phyloP scores from a whole-genome alignment of 768 basidiomycete genomes.

The Russula griseocarnosa region DNA sequence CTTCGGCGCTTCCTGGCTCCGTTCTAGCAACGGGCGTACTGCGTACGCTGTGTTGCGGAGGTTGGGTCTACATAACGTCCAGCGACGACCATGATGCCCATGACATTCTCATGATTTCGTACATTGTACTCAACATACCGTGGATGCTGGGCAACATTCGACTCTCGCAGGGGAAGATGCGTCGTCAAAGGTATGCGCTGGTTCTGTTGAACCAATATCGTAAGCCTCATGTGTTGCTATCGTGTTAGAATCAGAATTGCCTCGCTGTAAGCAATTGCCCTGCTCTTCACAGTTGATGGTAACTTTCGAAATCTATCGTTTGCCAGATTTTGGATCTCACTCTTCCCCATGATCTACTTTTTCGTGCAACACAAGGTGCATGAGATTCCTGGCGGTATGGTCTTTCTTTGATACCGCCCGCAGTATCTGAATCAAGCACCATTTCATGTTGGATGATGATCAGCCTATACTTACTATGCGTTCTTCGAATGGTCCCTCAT shows the following conservation, averaged over 20 bases:
- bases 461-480: slow-evolving; percentile 82
- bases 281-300: background rate
- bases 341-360: slow-evolving; percentile 76
- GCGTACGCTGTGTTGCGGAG: slow-evolving; percentile 78
- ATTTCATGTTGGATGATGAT: slow-evolving; percentile 1
- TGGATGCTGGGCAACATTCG: slow-evolving; percentile 77
- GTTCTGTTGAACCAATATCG: background rate
- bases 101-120: slow-evolving; percentile 84
- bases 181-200: slow-evolving; percentile 48
- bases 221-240: slow-evolving; percentile 2
- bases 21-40: slow-evolving; percentile 61
- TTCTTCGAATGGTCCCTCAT: slow-evolving; percentile 89
- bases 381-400: slow-evolving; percentile 68
- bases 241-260: slow-evolving; percentile 50
- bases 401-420: background rate
- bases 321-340: slow-evolving; percentile 62
- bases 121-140: slow-evolving; percentile 78
- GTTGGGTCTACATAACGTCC: slow-evolving; percentile 90
- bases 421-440: slow-evolving; percentile 3
- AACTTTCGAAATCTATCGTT: slow-evolving; percentile 4
- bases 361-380: slow-evolving; percentile 85
- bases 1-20: slow-evolving; percentile 42
- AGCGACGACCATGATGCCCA: slow-evolving; percentile 79
- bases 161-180: slow-evolving; percentile 50
- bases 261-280: slow-evolving; percentile 39